These are phyloP conservation scores for Colletotrichum theobromicola DNA, from an alignment of 2,329 filamentous ascomycete species.

Conservation along the genomic window DNA sequence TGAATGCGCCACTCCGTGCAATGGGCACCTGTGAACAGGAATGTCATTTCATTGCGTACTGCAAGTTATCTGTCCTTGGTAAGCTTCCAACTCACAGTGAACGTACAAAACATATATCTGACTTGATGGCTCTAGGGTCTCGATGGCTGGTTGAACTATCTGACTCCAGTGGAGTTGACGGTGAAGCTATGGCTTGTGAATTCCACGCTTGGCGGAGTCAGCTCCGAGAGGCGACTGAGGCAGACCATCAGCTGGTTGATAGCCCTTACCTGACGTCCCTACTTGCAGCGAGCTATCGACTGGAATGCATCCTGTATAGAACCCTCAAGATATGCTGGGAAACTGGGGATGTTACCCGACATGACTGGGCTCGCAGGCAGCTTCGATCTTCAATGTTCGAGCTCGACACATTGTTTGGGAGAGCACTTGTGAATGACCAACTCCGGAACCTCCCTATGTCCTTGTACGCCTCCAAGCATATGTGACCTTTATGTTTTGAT, in stretches of 20 bases:
- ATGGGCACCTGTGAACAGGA: neutral
- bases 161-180: neutral
- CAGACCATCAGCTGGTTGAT: neutral
- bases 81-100: rapidly evolving
- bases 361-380: neutral
- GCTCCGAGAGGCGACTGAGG: neutral
- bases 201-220: neutral
- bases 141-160: neutral
- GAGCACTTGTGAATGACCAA: neutral
- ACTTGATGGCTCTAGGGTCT: neutral
- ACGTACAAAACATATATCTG: neutral
- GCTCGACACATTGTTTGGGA: neutral
- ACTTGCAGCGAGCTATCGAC: neutral
- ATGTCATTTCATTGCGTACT: neutral
- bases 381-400: neutral
- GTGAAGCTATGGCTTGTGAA: neutral
- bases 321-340: neutral
- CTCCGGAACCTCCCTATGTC: neutral
- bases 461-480: neutral
- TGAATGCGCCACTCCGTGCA: neutral
- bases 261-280: neutral
- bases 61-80: neutral
- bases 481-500: neutral
- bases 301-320: neutral
- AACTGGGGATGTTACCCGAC: neutral